Evolutionary conservation across 2,329 filamentous ascomycete genomes (phyloP).

Genomic region (Beauveria caledonica): DNA sequence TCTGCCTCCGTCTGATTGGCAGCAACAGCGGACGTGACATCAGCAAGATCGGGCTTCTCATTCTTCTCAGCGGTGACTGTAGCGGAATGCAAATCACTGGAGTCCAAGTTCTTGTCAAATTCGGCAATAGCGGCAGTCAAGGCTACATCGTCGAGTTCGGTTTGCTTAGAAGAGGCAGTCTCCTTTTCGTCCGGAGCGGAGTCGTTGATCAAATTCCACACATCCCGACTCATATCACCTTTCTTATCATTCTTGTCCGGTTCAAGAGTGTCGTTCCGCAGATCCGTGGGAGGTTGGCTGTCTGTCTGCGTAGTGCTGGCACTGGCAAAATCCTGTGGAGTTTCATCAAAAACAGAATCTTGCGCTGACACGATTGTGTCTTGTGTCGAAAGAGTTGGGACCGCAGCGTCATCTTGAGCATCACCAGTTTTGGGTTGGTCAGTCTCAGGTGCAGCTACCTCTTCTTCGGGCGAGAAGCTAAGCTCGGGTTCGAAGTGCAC

Average conservation of each 20-base stretch:
- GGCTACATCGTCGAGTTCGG: background rate
- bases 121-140: background rate
- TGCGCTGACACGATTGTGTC: constrained; percentile 26
- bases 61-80: background rate
- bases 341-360: constrained; percentile 18
- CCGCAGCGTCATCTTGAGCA: constrained; percentile 1
- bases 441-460: background rate
- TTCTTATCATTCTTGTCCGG: constrained; percentile 28
- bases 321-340: constrained; percentile 17
- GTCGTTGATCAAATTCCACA: constrained; percentile 12
- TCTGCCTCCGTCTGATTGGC: background rate
- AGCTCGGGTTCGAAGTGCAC: constrained; percentile 15
- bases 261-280: constrained; percentile 13
- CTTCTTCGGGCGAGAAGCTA: background rate
- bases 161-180: background rate
- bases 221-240: constrained; percentile 20
- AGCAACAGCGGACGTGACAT: background rate
- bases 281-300: constrained; percentile 16
- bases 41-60: background rate
- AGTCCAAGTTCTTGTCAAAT: background rate
- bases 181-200: background rate
- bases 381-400: constrained; percentile 15
- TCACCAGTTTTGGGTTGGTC: constrained; percentile 2
- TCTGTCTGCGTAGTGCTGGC: constrained; percentile 19
- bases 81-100: background rate